phyloP scores from a whole-genome alignment of 257 asterid genomes.

The Leptodermis oblonga region DNA sequence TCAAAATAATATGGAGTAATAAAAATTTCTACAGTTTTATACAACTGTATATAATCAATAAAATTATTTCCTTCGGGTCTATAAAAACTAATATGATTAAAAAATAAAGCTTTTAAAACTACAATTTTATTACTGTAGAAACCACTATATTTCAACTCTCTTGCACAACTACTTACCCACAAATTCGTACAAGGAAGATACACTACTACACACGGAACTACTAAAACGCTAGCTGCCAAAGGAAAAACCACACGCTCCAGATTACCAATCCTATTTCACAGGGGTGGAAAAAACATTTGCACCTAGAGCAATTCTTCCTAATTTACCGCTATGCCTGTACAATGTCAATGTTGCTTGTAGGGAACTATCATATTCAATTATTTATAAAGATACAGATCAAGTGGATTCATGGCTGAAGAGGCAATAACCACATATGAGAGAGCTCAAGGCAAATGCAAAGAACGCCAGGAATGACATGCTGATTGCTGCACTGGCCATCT shows the following conservation, averaged over 20 bases:
- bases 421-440: conserved; percentile 67
- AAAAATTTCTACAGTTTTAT: no score
- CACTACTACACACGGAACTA: no score
- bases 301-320: neutral
- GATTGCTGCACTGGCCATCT: conserved; percentile 75
- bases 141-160: neutral
- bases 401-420: conserved; percentile 47
- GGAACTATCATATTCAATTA: neutral
- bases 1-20: no score
- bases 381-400: conserved; percentile 22
- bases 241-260: neutral
- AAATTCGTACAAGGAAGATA: neutral
- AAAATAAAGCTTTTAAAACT: neutral
- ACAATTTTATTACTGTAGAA: neutral
- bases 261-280: neutral
- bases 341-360: conserved; percentile 16
- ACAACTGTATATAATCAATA: no score
- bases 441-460: conserved; percentile 61
- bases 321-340: conserved; percentile 30
- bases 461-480: conserved; percentile 77
- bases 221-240: no score
- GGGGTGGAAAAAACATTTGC: neutral
- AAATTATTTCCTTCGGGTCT: no score
- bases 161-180: neutral
- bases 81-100: no score